Evolutionary conservation across 352 stramenopile genomes (phyloP), one percentile per base, ranked within the genome.

Genomic region (Phytophthora colocasiae): DNA sequence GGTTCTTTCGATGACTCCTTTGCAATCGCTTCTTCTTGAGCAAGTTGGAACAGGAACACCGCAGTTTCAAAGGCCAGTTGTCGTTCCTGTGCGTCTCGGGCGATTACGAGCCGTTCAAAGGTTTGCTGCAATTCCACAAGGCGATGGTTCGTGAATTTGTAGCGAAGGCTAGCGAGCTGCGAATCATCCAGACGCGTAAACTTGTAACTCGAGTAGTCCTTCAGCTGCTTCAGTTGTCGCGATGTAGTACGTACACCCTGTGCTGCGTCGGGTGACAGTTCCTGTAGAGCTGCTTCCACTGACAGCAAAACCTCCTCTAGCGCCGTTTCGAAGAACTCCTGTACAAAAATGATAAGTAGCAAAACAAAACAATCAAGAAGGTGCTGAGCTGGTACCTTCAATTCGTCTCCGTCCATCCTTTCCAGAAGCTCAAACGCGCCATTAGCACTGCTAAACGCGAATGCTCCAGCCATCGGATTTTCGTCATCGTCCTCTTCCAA

Each of bases 291-390:
- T 6, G 63, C 69, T 19, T 85, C 75, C 29, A 76, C 83, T 34
- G 78, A 81, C 46, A 79, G 52, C 31, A 90, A 34, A 34, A 92
- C 80, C 51, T 91, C 83, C 31, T 91, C 71, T 48, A 90, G 71
- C 14, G 81, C 85, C 31, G 77, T 69, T 56, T 89, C 75, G 49
- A 93, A 92, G 58, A 92, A 91, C 9, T 89, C 74, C 85, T 91
- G 40, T 12, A 58, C 17, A 50, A 2, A 24, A 50, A 27, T 22
- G 14, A 49, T 56, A 6, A 55, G 27, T 58, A 19, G 19, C 26
- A 38, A 38, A n/a, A 22, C 7, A 34, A 50, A 11, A 44, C 1
- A 45, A 10, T 15, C 34, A 27, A 24, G 9, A 46, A 36, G 29
- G 5, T 36, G 5, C 6, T 14, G 9, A 48, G 43, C 39, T 64